Evolutionary conservation across 2,329 filamentous ascomycete species (phyloP).

Genomic region (Metarhizium humberi): DNA sequence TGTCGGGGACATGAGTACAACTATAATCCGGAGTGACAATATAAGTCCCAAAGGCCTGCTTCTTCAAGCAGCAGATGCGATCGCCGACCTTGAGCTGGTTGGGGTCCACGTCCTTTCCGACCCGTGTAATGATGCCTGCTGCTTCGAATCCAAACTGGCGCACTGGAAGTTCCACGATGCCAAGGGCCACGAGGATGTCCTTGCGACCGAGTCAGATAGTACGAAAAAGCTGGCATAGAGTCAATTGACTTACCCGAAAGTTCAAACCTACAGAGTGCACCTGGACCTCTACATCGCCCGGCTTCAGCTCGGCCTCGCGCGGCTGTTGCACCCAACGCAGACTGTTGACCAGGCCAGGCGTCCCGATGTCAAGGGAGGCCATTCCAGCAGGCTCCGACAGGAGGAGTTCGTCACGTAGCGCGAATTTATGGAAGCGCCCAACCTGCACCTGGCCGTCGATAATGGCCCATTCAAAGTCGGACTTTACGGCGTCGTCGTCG

Average conservation of each 20-base stretch:
- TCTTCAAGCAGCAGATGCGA: no score
- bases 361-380: background rate
- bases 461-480: background rate
- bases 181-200: conserved; percentile 5
- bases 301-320: background rate
- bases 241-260: no score
- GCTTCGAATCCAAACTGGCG: conserved; percentile 11
- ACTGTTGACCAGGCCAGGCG: background rate
- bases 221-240: no score
- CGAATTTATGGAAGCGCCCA: background rate
- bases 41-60: no score
- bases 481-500: background rate
- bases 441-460: background rate
- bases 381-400: background rate
- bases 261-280: conserved; percentile 3
- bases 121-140: conserved; percentile 11
- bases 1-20: no score
- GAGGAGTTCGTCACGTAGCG: background rate
- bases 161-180: background rate
- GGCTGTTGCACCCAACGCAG: background rate
- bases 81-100: conserved; percentile 6
- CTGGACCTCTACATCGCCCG: conserved; percentile 2
- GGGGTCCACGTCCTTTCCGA: conserved; percentile 5
- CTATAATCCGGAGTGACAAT: no score
- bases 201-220: background rate